A percentile compares a stretch with the other conserved stretches of the same genome.
Evolutionary conservation across 2,329 filamentous ascomycete genomes (phyloP).

Genomic region (Atkinsonella hypoxylon): DNA sequence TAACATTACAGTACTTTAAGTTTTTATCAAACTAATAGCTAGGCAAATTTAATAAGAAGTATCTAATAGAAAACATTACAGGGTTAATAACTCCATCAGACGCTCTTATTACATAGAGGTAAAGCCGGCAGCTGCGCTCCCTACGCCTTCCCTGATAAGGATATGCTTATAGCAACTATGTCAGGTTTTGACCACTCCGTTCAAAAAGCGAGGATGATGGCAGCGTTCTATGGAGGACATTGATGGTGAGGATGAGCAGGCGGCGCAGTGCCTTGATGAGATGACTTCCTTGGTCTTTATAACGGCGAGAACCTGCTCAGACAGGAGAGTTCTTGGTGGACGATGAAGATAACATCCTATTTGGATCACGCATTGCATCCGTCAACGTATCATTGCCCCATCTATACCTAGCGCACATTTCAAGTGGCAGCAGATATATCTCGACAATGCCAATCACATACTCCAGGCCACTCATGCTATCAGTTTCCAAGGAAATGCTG

Average conservation of each 20-base stretch:
- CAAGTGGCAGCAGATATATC: conserved; percentile 43
- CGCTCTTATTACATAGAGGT: too few species aligned
- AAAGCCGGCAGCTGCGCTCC: too few species aligned
- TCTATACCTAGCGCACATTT: conserved; percentile 30
- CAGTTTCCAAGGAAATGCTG: conserved; percentile 37
- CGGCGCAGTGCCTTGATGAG: background rate
- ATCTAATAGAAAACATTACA: too few species aligned
- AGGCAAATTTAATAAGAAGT: too few species aligned
- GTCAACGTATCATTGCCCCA: conserved; percentile 40
- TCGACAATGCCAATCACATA: conserved; percentile 46
- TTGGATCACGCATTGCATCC: conserved; percentile 29
- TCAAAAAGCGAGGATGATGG: conserved; percentile 3
- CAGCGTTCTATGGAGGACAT: background rate
- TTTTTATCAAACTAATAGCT: too few species aligned
- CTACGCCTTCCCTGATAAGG: too few species aligned
- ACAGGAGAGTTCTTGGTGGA: conserved; percentile 31
- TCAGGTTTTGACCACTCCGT: conserved; percentile 38
- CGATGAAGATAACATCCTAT: conserved; percentile 37
- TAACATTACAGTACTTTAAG: too few species aligned
- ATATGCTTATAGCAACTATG: conserved; percentile 40
- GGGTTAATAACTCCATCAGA: too few species aligned
- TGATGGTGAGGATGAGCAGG: conserved; percentile 8
- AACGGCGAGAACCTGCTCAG: conserved; percentile 21
- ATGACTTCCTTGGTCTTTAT: background rate
- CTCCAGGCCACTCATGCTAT: conserved; percentile 48